phyloP scores from a whole-genome alignment of 164 flowering plant species.

The Chimonanthus praecox region DNA sequence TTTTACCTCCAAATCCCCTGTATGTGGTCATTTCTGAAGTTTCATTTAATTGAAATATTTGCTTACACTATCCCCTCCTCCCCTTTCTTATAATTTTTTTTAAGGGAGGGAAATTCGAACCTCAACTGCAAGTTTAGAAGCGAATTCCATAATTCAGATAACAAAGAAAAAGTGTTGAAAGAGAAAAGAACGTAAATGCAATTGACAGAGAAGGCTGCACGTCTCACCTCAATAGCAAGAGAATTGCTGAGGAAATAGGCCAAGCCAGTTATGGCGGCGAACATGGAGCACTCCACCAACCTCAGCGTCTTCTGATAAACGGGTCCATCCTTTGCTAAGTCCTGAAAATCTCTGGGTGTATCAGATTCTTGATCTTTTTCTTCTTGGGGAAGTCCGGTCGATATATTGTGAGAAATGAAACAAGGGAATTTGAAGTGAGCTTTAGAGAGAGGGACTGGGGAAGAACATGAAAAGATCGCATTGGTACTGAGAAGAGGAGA shows the following conservation, averaged over 20 bases:
- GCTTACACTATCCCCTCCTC: too few species aligned
- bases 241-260: slow-evolving; percentile 75
- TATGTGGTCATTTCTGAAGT: too few species aligned
- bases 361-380: slow-evolving; percentile 11
- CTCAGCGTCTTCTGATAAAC: slow-evolving; percentile 66
- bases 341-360: slow-evolving; percentile 21
- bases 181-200: too few species aligned
- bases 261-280: slow-evolving; percentile 78
- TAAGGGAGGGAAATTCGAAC: too few species aligned
- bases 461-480: slow-evolving; percentile 12
- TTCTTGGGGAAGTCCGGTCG: neutral
- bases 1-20: too few species aligned
- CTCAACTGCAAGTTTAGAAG: too few species aligned
- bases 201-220: neutral
- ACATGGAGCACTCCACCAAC: slow-evolving; percentile 94
- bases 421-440: slow-evolving; percentile 9
- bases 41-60: too few species aligned
- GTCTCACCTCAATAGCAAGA: slow-evolving; percentile 65
- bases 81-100: too few species aligned
- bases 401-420: slow-evolving; percentile 10
- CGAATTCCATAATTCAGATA: too few species aligned
- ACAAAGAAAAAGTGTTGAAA: too few species aligned
- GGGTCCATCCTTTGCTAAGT: slow-evolving; percentile 42
- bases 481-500: neutral
- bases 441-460: slow-evolving; percentile 11